phyloP scores from a whole-genome alignment of 306 rosid species.

The Inga leiocalycina region DNA sequence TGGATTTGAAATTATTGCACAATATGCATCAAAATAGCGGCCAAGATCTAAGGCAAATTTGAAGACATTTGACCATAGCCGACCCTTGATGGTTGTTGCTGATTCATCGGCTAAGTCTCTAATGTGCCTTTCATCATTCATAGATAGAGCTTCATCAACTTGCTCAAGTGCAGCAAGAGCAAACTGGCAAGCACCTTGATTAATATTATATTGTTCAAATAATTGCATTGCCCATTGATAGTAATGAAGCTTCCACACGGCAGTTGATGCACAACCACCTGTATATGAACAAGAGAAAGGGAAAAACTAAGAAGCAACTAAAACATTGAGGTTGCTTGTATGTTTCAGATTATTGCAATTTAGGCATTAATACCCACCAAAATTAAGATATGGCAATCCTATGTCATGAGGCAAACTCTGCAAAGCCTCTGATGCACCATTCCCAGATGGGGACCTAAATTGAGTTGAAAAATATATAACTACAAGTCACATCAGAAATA shows the following conservation, averaged over 20 bases:
- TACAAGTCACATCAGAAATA: background rate
- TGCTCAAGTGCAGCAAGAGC: constrained; percentile 98
- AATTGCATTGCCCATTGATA: constrained; percentile 94
- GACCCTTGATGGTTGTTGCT: constrained; percentile 69
- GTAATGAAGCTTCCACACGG: constrained; percentile 81
- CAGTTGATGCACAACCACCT: constrained; percentile 60
- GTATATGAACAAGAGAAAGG: constrained; percentile 24
- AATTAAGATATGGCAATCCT: constrained; percentile 62
- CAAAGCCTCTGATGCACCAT: constrained; percentile 77
- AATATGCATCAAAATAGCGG: constrained; percentile 78
- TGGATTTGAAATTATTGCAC: constrained; percentile 95
- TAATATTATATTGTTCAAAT: constrained; percentile 82
- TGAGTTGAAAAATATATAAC: constrained; percentile 9
- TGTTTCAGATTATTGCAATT: constrained; percentile 24
- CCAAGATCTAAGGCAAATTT: constrained; percentile 88
- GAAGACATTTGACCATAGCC: constrained; percentile 94
- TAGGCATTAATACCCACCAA: constrained; percentile 55
- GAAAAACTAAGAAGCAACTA: background rate
- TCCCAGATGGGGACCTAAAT: constrained; percentile 83
- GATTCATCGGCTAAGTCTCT: constrained; percentile 59
- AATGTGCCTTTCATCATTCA: constrained; percentile 40
- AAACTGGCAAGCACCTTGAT: constrained; percentile 93
- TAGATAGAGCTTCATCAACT: constrained; percentile 73
- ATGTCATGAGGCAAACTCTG: constrained; percentile 69
- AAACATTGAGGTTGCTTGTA: constrained; percentile 9